Evolutionary conservation across 1,284 basidiomycete species (phyloP).

Genomic region (Schizophyllum commune): DNA sequence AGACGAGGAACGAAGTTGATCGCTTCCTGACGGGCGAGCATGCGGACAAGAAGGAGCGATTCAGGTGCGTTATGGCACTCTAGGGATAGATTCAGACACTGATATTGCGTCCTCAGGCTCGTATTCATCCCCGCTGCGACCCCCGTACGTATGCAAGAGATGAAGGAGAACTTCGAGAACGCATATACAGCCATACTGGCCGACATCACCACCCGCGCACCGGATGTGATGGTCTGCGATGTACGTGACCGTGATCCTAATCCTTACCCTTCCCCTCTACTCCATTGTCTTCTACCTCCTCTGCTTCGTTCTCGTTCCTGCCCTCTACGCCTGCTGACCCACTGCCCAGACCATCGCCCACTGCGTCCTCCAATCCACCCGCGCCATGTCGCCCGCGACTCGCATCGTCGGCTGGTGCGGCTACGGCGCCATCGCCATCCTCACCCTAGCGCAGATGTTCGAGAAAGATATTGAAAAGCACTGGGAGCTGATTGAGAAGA

Average conservation of each 20-base stretch:
- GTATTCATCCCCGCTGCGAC: not conserved
- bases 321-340: too few relatives aligned
- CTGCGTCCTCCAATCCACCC: not conserved
- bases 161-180: not conserved
- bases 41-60: not conserved
- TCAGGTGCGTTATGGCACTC: not conserved
- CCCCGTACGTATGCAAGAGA: not conserved
- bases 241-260: too few relatives aligned
- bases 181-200: not conserved
- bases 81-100: too few relatives aligned
- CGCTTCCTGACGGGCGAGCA: not conserved
- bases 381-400: not conserved
- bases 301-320: too few relatives aligned
- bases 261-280: too few relatives aligned
- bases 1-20: not conserved
- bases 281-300: too few relatives aligned
- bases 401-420: not conserved
- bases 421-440: not conserved
- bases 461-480: not conserved
- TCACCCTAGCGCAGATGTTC: not conserved
- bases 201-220: not conserved
- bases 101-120: not conserved
- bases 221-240: not conserved
- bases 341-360: not conserved
- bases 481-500: not conserved